Conservation (phyloP, 768 basidiomycete genomes). For the Rubroboletus satanas region DNA sequence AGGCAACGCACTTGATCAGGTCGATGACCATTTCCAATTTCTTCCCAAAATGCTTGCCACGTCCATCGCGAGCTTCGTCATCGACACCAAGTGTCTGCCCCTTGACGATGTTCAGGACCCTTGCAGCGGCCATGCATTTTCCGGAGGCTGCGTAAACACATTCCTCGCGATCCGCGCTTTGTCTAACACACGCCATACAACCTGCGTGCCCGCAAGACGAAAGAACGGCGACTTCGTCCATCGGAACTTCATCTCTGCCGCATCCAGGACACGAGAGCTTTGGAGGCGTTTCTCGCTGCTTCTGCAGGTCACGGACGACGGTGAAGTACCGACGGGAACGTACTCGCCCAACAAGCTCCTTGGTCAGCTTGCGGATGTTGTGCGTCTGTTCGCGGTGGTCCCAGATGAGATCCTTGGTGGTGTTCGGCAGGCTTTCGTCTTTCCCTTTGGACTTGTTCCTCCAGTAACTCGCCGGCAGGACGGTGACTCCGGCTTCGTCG, state of each 20-base stretch:
- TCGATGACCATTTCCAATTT: slow-evolving; percentile 76
- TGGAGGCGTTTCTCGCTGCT: slow-evolving; percentile 58
- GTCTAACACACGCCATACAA: slow-evolving; percentile 68
- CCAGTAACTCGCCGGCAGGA: slow-evolving; percentile 26
- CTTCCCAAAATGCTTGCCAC: slow-evolving; percentile 74
- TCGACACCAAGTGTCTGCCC: slow-evolving; percentile 77
- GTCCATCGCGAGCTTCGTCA: slow-evolving; percentile 67
- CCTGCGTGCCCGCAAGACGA: slow-evolving; percentile 93
- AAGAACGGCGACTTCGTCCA: slow-evolving; percentile 73
- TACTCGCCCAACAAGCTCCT: slow-evolving; percentile 86
- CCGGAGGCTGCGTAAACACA: slow-evolving; percentile 72
- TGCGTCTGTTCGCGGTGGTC: slow-evolving; percentile 85
- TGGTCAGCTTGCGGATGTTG: slow-evolving; percentile 75
- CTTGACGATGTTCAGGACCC: slow-evolving; percentile 77
- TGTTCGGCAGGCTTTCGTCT: slow-evolving; percentile 54
- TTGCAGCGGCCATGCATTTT: slow-evolving; percentile 74
- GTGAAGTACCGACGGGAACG: slow-evolving; percentile 91
- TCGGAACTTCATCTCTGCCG: slow-evolving; percentile 48
- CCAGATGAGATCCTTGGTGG: slow-evolving; percentile 64
- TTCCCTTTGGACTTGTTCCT: slow-evolving; percentile 47
- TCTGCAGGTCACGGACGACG: slow-evolving; percentile 85
- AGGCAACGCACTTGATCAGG: slow-evolving; percentile 60
- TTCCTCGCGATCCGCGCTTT: slow-evolving; percentile 71
- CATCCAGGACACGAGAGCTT: slow-evolving; percentile 63
- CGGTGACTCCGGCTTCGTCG: slow-evolving; percentile 53